Percentiles rank a stretch among this genome's conserved stretches.
Conservation (phyloP, 208 protist species). For the Wallacemonas sp. region DNA sequence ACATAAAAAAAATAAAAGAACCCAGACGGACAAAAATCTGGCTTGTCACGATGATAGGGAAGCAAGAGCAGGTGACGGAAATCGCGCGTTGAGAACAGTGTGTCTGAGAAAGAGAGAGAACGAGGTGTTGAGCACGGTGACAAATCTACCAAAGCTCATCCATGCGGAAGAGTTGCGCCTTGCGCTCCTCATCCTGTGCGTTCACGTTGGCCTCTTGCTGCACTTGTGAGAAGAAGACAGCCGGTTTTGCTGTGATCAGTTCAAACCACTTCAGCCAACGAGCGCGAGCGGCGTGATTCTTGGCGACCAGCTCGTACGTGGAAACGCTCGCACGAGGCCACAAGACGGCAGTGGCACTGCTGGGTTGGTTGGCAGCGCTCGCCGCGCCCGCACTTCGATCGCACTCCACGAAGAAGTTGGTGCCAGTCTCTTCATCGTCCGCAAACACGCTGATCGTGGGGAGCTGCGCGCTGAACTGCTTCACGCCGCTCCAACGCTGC, state of each 20-base stretch:
- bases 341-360: conserved; percentile 7
- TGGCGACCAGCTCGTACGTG: conserved; percentile 35
- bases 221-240: conserved; percentile 33
- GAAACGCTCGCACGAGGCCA: conserved; percentile 5
- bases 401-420: conserved; percentile 28
- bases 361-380: background rate
- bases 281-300: conserved; percentile 26
- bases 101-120: too few species aligned
- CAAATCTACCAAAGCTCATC: conserved; percentile 21
- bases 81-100: too few species aligned
- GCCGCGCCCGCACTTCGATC: background rate
- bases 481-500: conserved; percentile 20
- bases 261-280: conserved; percentile 60
- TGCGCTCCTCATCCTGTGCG: conserved; percentile 13
- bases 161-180: conserved; percentile 12
- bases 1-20: too few species aligned
- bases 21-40: too few species aligned
- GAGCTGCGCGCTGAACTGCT: conserved; percentile 19
- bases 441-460: conserved; percentile 26
- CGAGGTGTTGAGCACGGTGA: too few species aligned
- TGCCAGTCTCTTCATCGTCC: conserved; percentile 25
- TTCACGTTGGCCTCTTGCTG: conserved; percentile 21
- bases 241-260: conserved; percentile 23
- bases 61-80: too few species aligned
- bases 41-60: too few species aligned